Evolutionary conservation across 1,139 yeast species (phyloP).

Genomic region (Scheffersomyces illinoinensis): DNA sequence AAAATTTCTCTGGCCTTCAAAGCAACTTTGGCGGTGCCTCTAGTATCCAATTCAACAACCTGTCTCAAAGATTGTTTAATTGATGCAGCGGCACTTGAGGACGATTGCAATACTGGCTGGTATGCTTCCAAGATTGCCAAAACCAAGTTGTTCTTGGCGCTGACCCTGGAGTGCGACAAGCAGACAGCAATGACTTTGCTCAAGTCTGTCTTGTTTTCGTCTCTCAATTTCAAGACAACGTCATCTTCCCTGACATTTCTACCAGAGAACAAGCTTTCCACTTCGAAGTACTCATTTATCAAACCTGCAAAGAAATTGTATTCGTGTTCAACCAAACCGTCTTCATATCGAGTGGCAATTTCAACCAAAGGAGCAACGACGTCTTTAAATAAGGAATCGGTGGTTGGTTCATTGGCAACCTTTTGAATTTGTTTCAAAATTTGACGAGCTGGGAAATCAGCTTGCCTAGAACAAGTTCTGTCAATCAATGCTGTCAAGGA

Average conservation of each 20-base stretch:
- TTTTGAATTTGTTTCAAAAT: constrained; percentile 61
- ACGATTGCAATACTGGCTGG: constrained; percentile 70
- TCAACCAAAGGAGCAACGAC: constrained; percentile 72
- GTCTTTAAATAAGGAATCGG: constrained; percentile 52
- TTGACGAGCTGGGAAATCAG: constrained; percentile 93
- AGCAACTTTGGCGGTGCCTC: constrained; percentile 92
- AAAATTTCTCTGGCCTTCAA: constrained; percentile 93
- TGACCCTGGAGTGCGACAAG: constrained; percentile 89
- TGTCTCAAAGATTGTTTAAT: constrained; percentile 72
- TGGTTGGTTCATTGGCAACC: constrained; percentile 50
- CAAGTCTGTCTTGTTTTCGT: constrained; percentile 78
- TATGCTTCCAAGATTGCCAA: constrained; percentile 82
- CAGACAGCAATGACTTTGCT: constrained; percentile 69
- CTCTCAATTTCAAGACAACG: constrained; percentile 81
- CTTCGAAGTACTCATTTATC: constrained; percentile 69
- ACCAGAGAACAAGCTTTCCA: constrained; percentile 78
- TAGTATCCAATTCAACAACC: constrained; percentile 83
- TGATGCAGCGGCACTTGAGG: constrained; percentile 67
- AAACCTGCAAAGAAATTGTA: constrained; percentile 70
- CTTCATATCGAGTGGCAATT: constrained; percentile 67
- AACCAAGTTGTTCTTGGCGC: constrained; percentile 87
- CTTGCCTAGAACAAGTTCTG: constrained; percentile 64
- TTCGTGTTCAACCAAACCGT: constrained; percentile 85
- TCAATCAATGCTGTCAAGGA: constrained; percentile 65
- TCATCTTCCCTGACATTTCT: constrained; percentile 79